Conservation (phyloP, 768 basidiomycete genomes). For the Dictyophora rubrovolvata region DNA sequence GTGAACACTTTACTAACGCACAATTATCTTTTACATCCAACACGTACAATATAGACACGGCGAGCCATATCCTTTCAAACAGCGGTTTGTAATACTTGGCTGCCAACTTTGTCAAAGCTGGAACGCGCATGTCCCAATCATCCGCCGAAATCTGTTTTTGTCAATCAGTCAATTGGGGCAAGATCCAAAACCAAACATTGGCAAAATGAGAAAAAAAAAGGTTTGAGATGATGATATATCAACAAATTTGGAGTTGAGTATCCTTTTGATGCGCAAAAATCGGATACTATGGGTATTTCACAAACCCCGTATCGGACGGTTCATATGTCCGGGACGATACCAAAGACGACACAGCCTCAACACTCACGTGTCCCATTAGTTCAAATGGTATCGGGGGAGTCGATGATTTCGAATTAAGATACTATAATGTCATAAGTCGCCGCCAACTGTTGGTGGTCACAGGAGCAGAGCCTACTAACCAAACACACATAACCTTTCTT, state of each 20-base stretch:
- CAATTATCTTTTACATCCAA: background rate
- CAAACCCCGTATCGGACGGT: background rate
- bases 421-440: constrained; percentile 15
- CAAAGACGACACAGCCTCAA: background rate
- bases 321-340: background rate
- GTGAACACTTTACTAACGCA: background rate
- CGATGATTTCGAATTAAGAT: constrained; percentile 23
- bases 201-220: background rate
- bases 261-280: background rate
- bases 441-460: background rate
- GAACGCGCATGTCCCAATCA: constrained; percentile 34
- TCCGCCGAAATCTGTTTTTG: constrained; percentile 29
- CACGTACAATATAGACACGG: constrained; percentile 31
- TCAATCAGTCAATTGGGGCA: background rate
- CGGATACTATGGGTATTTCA: too few relatives aligned
- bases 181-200: background rate
- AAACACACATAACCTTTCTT: background rate
- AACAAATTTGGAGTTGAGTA: background rate
- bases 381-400: constrained; percentile 27
- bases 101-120: constrained; percentile 25
- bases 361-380: constrained; percentile 27
- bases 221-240: background rate
- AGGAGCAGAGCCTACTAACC: background rate
- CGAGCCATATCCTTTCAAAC: constrained; percentile 34
- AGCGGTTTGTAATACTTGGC: constrained; percentile 32